Conservation (phyloP, 129 eudicot species). For the Helichrysum umbraculigerum region DNA sequence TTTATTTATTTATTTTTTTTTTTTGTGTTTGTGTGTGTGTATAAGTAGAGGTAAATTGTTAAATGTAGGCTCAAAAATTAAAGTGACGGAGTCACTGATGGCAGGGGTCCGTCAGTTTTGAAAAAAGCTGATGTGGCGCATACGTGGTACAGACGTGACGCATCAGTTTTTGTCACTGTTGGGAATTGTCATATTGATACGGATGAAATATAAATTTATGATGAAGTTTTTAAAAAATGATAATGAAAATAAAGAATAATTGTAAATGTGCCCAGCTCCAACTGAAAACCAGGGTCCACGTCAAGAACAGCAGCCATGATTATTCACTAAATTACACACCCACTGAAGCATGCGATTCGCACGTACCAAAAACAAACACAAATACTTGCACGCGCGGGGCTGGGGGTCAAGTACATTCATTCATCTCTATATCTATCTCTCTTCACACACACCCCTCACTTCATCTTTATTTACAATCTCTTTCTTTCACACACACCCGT, state of each 20-base stretch:
- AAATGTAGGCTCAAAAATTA: too few species aligned
- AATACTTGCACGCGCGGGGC: constrained; percentile 38
- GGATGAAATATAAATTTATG: too few species aligned
- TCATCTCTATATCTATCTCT: constrained; percentile 40
- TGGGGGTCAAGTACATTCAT: background rate
- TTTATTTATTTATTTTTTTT: too few species aligned
- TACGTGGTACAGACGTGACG: too few species aligned
- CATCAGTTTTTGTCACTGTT: too few species aligned
- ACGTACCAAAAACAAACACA: constrained; percentile 37
- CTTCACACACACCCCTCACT: constrained; percentile 25
- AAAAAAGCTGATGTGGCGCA: too few species aligned
- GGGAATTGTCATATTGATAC: too few species aligned
- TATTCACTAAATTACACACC: constrained; percentile 40
- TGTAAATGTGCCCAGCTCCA: constrained; percentile 21
- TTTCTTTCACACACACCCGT: constrained; percentile 10
- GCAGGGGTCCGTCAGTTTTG: too few species aligned
- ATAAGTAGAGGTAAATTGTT: too few species aligned
- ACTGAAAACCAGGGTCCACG: constrained; percentile 23
- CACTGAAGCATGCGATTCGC: constrained; percentile 55
- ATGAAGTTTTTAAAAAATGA: too few species aligned
- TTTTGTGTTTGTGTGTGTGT: too few species aligned
- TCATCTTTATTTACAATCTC: background rate
- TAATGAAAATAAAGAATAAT: background rate
- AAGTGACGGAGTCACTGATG: too few species aligned
- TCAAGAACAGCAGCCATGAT: constrained; percentile 32